Evolutionary conservation across 2,329 filamentous ascomycete genomes (phyloP).

Genomic region (Parastagonospora nodorum): DNA sequence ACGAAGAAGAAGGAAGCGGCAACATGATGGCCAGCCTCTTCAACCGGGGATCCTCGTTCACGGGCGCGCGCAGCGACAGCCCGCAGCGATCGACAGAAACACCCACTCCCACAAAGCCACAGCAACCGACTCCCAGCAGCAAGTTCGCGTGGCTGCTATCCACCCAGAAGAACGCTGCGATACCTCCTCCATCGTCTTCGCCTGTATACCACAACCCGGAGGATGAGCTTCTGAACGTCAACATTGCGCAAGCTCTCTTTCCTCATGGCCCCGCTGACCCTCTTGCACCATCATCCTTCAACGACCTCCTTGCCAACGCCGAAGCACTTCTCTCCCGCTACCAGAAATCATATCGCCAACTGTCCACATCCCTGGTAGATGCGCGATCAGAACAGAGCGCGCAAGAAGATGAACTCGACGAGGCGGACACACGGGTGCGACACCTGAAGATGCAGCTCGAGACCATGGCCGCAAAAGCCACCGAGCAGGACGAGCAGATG

Average conservation of each 20-base stretch:
- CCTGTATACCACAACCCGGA: constrained; percentile 45
- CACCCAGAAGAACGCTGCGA: constrained; percentile 39
- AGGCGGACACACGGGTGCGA: constrained; percentile 61
- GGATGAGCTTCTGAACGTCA: constrained; percentile 60
- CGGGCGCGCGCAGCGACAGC: constrained; percentile 26
- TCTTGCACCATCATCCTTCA: constrained; percentile 59
- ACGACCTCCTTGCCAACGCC: constrained; percentile 62
- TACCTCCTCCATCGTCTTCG: constrained; percentile 27
- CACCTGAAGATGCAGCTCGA: constrained; percentile 66
- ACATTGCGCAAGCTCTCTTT: constrained; percentile 60
- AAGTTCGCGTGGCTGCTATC: constrained; percentile 45
- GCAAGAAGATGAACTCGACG: constrained; percentile 65
- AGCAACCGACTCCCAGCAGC: constrained; percentile 32
- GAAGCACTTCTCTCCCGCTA: constrained; percentile 60
- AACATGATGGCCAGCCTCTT: constrained; percentile 43
- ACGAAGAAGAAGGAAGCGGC: constrained; percentile 26
- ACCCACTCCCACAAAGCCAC: constrained; percentile 22
- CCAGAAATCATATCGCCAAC: constrained; percentile 60
- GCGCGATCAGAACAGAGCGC: constrained; percentile 60
- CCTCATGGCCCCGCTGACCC: constrained; percentile 56
- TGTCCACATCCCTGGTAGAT: constrained; percentile 52
- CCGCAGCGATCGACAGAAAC: constrained; percentile 22
- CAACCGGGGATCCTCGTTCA: constrained; percentile 36
- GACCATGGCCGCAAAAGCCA: constrained; percentile 61
- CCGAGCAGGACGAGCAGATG: constrained; percentile 63